A percentile compares a stretch with the other conserved stretches of the same genome.
Evolutionary conservation across 192 early-diverging fungal species (phyloP).

Genomic region (Phycomyces nitens): DNA sequence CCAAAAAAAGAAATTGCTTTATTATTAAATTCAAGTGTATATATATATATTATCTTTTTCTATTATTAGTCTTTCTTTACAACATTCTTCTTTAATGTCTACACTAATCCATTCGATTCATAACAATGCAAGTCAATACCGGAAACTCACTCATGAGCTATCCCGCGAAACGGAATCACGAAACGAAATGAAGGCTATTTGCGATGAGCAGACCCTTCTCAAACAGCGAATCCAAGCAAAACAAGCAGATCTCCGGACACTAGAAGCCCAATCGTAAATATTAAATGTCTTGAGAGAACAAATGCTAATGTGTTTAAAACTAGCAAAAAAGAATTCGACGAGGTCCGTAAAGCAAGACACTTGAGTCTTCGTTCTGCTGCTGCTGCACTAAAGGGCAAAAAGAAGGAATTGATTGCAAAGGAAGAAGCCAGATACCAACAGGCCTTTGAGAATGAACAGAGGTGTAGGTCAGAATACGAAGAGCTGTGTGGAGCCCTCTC

Average conservation of each 20-base stretch:
- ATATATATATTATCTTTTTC: constrained; percentile 1
- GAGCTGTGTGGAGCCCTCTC: not conserved
- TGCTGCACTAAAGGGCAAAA: constrained; percentile 22
- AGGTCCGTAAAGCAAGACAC: constrained; percentile 25
- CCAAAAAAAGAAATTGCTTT: not conserved
- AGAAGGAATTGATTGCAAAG: constrained; percentile 25
- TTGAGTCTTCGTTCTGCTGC: constrained; percentile 26
- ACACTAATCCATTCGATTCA: constrained; percentile 6
- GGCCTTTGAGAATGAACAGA: constrained; percentile 30
- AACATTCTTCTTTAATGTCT: not conserved
- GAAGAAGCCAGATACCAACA: constrained; percentile 29
- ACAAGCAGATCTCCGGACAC: not conserved
- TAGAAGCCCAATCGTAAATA: constrained; percentile 12
- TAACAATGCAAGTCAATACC: constrained; percentile 7
- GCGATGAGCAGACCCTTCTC: not conserved
- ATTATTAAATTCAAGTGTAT: not conserved
- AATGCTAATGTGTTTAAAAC: not conserved
- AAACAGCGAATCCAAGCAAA: constrained; percentile 2
- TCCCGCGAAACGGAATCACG: not conserved
- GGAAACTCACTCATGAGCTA: constrained; percentile 6
- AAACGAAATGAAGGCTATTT: not conserved
- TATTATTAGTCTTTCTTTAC: not conserved
- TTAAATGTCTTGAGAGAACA: not conserved
- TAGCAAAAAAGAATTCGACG: constrained; percentile 29
- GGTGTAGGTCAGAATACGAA: constrained; percentile 17